Conservation (phyloP, 2,329 filamentous ascomycete species). For the Colletotrichum sp. region DNA sequence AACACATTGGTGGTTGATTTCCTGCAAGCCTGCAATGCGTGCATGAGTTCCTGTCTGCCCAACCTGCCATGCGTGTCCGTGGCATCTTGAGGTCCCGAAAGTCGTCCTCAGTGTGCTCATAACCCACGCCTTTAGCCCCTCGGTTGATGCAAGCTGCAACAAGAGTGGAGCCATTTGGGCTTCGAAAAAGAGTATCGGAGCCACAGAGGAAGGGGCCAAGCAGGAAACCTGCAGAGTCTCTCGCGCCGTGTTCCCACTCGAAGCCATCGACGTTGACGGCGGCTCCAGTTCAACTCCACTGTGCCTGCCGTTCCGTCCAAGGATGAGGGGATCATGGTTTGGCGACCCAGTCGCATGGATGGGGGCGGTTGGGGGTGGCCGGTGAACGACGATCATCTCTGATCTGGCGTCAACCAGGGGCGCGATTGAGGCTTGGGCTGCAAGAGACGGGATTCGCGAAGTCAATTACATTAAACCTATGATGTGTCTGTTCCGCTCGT, state of each 20-base stretch:
- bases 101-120: neutral
- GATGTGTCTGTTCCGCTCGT: neutral
- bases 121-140: neutral
- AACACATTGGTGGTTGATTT: neutral
- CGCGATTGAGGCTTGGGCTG: neutral
- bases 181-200: neutral
- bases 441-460: neutral
- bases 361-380: neutral
- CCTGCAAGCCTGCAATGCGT: neutral
- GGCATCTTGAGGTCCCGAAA: neutral
- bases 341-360: neutral
- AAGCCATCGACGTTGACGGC: neutral
- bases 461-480: neutral
- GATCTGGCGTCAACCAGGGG: neutral
- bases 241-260: constrained; percentile 3
- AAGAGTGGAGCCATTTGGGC: neutral
- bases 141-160: constrained; percentile 4
- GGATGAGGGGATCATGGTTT: neutral
- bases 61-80: neutral
- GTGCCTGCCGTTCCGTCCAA: constrained; percentile 1
- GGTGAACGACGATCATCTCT: constrained; percentile 6
- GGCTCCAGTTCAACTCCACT: constrained; percentile 4
- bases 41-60: neutral
- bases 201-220: neutral
- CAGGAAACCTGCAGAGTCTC: neutral